These are phyloP conservation scores for Celoporthe dispersa DNA, from an alignment of 2,329 filamentous ascomycete genomes.

Conservation along the genomic window DNA sequence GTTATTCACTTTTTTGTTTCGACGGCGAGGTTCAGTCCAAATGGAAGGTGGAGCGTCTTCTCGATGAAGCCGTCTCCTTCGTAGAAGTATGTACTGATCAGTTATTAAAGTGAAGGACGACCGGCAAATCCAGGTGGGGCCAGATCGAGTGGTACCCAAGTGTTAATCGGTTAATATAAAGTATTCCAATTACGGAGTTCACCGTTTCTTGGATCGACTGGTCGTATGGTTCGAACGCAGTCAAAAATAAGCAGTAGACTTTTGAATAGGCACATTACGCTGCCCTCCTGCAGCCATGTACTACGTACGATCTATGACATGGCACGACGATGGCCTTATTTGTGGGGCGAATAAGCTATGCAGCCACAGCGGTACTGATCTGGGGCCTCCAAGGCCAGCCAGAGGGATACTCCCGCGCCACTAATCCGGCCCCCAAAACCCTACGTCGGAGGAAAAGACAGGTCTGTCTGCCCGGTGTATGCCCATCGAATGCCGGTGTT, in stretches of 20 bases:
- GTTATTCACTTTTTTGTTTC: not conserved
- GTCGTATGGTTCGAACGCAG: not conserved
- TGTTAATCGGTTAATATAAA: not conserved
- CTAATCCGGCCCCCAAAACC: not conserved
- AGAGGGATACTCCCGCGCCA: not conserved
- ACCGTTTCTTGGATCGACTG: not conserved
- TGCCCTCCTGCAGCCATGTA: not conserved
- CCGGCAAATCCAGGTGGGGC: not conserved
- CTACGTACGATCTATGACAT: not conserved
- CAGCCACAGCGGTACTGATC: not conserved
- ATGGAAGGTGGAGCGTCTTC: not conserved
- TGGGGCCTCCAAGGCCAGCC: not conserved
- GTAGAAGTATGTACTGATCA: not conserved
- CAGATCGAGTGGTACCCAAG: not conserved
- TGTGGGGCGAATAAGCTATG: not conserved
- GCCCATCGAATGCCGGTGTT: constrained; percentile 1
- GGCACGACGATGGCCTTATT: constrained; percentile 26
- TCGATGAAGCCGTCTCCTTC: not conserved
- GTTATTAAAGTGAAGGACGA: not conserved
- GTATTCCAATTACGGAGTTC: not conserved
- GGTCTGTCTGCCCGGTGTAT: not conserved
- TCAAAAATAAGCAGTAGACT: not conserved
- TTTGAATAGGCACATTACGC: not conserved
- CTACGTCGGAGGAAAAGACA: not conserved
- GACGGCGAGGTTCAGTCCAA: no score